Base-by-base conservation (phyloP, 345 rosid species). In the Eucalyptus sp. region DNA sequence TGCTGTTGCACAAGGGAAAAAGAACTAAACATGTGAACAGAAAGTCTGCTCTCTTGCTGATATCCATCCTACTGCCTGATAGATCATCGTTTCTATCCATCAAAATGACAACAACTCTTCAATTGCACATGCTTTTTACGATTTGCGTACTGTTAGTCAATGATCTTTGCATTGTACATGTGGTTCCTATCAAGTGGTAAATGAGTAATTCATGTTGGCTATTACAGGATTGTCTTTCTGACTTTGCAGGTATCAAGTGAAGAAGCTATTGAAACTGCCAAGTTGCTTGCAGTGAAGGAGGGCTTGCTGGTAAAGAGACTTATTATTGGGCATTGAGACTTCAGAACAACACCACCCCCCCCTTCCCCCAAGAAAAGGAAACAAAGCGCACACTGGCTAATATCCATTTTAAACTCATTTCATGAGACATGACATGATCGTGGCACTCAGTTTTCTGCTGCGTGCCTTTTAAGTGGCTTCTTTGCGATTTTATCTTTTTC, bases 251-350 rank as follows among this genome's bases (percentile, higher is more conserved):
- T 97, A 89, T 94, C 97, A n/a, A 94, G 98, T 87, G 95, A 93
- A 49, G 99, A 95, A 92, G 95, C 99, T 52, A 96, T 96, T 66
- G 97, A 96, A 92, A 96, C 94, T 88, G 94, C 98, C 43, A 96
- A 94, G 90, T 93, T 90, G 76, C 94, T 96, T 91, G 97, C 97
- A 27, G 89, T 94, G 88, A 96, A 96, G 89, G 99, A 97, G 95
- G 99, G 99, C 22, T 37, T 49, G 87, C 94, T 96, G 90, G 99
- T 97, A 92, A 88, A 95, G 90, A 89, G 64, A 41, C 71, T 86
- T 49, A 7, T 17, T 56, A 27, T 56, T 66, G 12, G 44, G 12
- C 49, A 44, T 27, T 31, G 27, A 37, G 4, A 71, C 4, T 33
- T 33, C 44, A 5, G 46, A 71, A n/a, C n/a, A 52, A 10, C 6